phyloP scores from a whole-genome alignment of 768 basidiomycete species.

The Tylopilus rubrobrunneus region DNA sequence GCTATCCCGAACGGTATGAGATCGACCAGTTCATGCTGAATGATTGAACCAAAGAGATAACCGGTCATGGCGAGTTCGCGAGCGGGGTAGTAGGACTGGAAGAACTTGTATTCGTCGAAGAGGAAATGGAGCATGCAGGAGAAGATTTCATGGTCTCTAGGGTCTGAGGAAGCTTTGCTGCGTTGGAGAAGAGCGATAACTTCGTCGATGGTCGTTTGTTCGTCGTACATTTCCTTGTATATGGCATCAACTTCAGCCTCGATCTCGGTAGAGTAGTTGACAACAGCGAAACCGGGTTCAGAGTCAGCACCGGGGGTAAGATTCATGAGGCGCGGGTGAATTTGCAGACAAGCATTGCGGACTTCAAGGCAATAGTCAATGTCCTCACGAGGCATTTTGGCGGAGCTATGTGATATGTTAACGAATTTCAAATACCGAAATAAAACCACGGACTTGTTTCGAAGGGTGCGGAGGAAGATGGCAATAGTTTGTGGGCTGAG shows the following conservation, averaged over 20 bases:
- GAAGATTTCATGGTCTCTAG: slow-evolving; percentile 91
- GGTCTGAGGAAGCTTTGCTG: slow-evolving; percentile 76
- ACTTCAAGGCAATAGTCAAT: slow-evolving; percentile 87
- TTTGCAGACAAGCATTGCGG: slow-evolving; percentile 87
- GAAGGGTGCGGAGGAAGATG: slow-evolving; percentile 86
- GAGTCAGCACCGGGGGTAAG: slow-evolving; percentile 80
- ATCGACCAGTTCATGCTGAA: slow-evolving; percentile 90
- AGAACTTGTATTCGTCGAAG: slow-evolving; percentile 99
- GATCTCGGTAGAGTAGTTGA: slow-evolving; percentile 83
- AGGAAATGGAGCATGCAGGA: slow-evolving; percentile 99
- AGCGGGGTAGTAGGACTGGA: slow-evolving; percentile 92
- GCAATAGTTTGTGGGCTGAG: slow-evolving; percentile 87
- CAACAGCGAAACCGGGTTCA: slow-evolving; percentile 89
- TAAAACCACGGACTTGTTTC: slow-evolving; percentile 61
- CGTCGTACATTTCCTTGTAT: slow-evolving; percentile 98
- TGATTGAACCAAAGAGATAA: slow-evolving; percentile 92
- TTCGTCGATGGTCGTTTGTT: slow-evolving; percentile 90
- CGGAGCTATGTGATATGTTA: slow-evolving; percentile 46
- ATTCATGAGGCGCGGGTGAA: slow-evolving; percentile 95
- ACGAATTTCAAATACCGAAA: neutral
- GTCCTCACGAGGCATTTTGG: slow-evolving; percentile 71
- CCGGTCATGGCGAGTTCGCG: slow-evolving; percentile 96
- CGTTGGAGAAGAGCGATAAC: slow-evolving; percentile 86
- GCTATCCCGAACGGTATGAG: slow-evolving; percentile 94
- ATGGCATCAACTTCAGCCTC: slow-evolving; percentile 92